Conservation (phyloP, 1,284 basidiomycete genomes). For the Ceratorhiza oryzae-sativae region DNA sequence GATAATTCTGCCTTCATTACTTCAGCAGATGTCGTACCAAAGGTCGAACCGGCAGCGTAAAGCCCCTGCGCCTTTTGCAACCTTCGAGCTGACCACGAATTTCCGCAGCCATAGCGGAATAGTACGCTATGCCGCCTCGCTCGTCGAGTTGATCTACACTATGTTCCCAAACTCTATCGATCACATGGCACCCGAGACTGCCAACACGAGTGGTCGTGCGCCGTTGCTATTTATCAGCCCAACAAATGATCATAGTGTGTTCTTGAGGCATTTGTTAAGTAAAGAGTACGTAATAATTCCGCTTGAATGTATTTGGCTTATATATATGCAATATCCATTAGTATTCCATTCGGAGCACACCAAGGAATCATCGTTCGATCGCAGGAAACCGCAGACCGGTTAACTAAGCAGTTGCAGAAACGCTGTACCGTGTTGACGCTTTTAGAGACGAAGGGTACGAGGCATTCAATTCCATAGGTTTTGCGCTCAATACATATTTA, state of each 20-base stretch:
- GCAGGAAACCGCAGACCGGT: slow-evolving; percentile 56
- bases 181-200: slow-evolving; percentile 62
- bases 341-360: slow-evolving; percentile 58
- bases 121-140: slow-evolving; percentile 68
- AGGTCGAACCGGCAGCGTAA: slow-evolving; percentile 40
- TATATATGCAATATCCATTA: no score
- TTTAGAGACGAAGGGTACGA: slow-evolving; percentile 21
- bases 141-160: slow-evolving; percentile 66
- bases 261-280: slow-evolving; percentile 11
- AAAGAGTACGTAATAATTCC: slow-evolving; percentile 18
- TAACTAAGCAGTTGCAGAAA: slow-evolving; percentile 66
- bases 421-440: slow-evolving; percentile 61
- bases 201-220: slow-evolving; percentile 1
- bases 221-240: slow-evolving; percentile 50
- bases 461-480: no score
- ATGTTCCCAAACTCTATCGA: slow-evolving; percentile 77
- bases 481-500: no score
- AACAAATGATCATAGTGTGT: not conserved
- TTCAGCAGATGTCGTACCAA: slow-evolving; percentile 12
- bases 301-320: no score
- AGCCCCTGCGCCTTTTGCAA: slow-evolving; percentile 50
- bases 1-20: not conserved
- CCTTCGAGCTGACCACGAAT: slow-evolving; percentile 69
- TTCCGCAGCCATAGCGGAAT: slow-evolving; percentile 77
- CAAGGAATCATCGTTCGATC: slow-evolving; percentile 61